Evolutionary conservation across 2,329 filamentous ascomycete genomes (phyloP).

Genomic region (Lachnellula cervina): DNA sequence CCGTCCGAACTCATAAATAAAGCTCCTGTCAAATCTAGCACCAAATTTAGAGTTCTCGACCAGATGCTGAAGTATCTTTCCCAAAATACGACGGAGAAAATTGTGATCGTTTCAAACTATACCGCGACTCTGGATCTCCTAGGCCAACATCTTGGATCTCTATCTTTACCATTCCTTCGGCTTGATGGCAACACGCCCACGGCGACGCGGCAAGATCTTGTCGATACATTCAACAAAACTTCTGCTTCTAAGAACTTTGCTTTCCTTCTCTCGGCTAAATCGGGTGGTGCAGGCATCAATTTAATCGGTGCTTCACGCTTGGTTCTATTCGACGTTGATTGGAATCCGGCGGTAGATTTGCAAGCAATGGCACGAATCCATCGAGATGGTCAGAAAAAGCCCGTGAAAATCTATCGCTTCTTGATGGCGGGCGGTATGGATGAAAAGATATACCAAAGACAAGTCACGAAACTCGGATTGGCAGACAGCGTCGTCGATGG

Average conservation of each 20-base stretch:
- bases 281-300: conserved; percentile 65
- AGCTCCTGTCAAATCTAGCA: conserved; percentile 53
- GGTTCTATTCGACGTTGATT: conserved; percentile 68
- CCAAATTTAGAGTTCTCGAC: conserved; percentile 64
- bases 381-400: conserved; percentile 63
- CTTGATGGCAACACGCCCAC: conserved; percentile 64
- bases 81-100: conserved; percentile 60
- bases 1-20: conserved; percentile 48
- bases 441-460: conserved; percentile 71
- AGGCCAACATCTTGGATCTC: conserved; percentile 52
- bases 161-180: conserved; percentile 59
- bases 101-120: conserved; percentile 73
- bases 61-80: conserved; percentile 57
- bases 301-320: conserved; percentile 66
- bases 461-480: conserved; percentile 65
- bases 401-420: conserved; percentile 65
- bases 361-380: conserved; percentile 74
- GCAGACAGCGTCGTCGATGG: conserved; percentile 68
- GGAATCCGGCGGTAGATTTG: conserved; percentile 69
- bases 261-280: conserved; percentile 68
- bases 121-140: conserved; percentile 67
- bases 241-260: conserved; percentile 55
- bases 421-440: conserved; percentile 64
- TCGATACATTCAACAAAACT: conserved; percentile 64
- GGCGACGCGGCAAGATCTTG: conserved; percentile 59